Base-by-base conservation (phyloP, 2,329 filamentous ascomycete genomes). In the Lecanoromycetidae sp. region DNA sequence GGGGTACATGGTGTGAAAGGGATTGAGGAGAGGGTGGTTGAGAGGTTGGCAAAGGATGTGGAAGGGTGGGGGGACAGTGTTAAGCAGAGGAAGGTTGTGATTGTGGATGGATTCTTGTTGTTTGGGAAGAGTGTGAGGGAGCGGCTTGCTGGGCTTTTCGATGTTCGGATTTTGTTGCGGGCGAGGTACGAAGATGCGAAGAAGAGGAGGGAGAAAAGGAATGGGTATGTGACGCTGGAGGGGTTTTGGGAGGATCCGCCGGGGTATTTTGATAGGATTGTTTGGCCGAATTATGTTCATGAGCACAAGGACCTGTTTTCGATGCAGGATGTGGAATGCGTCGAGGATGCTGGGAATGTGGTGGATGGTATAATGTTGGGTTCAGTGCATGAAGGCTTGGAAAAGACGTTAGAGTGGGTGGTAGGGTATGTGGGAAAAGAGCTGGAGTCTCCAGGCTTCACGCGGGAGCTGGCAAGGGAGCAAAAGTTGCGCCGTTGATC, bases 191-290 rank as follows among this genome's bases (percentile, higher is more conserved):
- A 67, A 12, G 52, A 59, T 32, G 63, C 69, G 3, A 66, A 69
- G 47, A 38, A 49, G 22, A 58, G 69, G 27, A 53, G 69, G 26
- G 64, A 67, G 50, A 58, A 58, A n/a, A 56, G 69, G 45, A 62
- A 57, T 36, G 69, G 68, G 29, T 71, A 71, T 57, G 67, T 70
- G 37, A 71, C 69, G 32, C 64, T 69, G 46, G 68, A 95, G 58
- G 90, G 88, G 23, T 98, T 95, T 67, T 98, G 91, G 91, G 75
- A 80, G 48, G 91, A 98, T 63, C 91, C 91, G 0, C 87, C 87
- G 0, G 88, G 86, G 0, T 98, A 96, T 62, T 87, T 96, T 30
- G 88, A 96, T 61, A 77, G 84, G 61, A 76, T 98, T 46, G 91
- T 98, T 4, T 98, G 91, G 91, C 90, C 90, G 3, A 90, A 94